Conservation (phyloP, 192 early-diverging fungal species). For the Helicostylum pulchrum region DNA sequence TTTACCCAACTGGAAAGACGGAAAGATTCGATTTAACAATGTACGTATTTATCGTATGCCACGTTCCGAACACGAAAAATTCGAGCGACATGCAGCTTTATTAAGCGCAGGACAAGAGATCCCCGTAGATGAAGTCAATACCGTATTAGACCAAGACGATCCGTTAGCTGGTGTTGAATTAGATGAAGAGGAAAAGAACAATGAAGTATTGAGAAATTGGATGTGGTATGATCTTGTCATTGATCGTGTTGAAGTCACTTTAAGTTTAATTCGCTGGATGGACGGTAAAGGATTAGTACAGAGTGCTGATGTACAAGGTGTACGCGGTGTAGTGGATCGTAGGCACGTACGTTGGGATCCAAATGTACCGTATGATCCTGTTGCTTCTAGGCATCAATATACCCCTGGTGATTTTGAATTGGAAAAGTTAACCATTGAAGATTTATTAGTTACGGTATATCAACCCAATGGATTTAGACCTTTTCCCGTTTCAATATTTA, state of each 20-base stretch:
- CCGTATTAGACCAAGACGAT: constrained; percentile 9
- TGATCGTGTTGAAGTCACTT: constrained; percentile 75
- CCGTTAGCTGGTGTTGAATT: constrained; percentile 28
- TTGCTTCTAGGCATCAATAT: constrained; percentile 55
- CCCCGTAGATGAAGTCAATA: not conserved
- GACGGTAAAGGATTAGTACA: constrained; percentile 83
- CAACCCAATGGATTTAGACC: constrained; percentile 83
- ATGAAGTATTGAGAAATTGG: constrained; percentile 29
- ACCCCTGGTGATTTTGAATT: constrained; percentile 83
- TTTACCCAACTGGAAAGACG: constrained; percentile 88
- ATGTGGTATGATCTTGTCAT: constrained; percentile 78
- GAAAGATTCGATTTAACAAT: constrained; percentile 83
- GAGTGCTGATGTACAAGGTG: constrained; percentile 78
- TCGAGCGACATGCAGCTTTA: constrained; percentile 28
- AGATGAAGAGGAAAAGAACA: constrained; percentile 29
- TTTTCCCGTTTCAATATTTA: constrained; percentile 83
- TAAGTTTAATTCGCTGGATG: constrained; percentile 86
- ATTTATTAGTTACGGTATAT: constrained; percentile 83
- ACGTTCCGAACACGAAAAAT: constrained; percentile 30
- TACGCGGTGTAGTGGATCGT: constrained; percentile 85
- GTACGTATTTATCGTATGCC: constrained; percentile 58
- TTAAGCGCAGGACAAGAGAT: constrained; percentile 10
- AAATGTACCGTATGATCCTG: constrained; percentile 55
- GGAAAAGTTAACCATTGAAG: constrained; percentile 77
- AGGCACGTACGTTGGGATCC: constrained; percentile 77